Conservation (phyloP, 352 stramenopile genomes). For the Phytopythium kandeliae region DNA sequence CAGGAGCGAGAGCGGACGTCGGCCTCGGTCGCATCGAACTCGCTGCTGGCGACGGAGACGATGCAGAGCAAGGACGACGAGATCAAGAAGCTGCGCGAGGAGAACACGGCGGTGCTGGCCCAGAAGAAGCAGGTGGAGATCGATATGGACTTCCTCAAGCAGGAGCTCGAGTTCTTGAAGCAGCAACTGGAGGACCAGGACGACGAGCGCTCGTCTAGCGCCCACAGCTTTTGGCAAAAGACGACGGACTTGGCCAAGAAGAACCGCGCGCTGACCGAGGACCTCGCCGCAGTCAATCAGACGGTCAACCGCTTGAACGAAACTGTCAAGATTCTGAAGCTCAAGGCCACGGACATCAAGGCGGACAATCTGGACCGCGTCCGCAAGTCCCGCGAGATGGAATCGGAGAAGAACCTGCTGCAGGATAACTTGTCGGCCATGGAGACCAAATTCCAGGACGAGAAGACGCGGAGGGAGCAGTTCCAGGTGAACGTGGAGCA, state of each 20-base stretch:
- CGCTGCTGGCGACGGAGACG: slow-evolving; percentile 59
- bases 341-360: slow-evolving; percentile 42
- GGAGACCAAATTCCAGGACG: slow-evolving; percentile 71
- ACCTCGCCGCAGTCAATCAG: slow-evolving; percentile 58
- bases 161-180: slow-evolving; percentile 68
- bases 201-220: slow-evolving; percentile 59
- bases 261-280: slow-evolving; percentile 69
- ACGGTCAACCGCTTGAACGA: slow-evolving; percentile 64
- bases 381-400: slow-evolving; percentile 51
- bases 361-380: slow-evolving; percentile 53
- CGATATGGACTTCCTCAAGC: slow-evolving; percentile 53
- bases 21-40: slow-evolving; percentile 59
- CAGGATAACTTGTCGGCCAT: slow-evolving; percentile 59
- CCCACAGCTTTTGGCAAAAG: slow-evolving; percentile 82
- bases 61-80: slow-evolving; percentile 75
- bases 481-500: slow-evolving; percentile 87
- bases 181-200: slow-evolving; percentile 70
- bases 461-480: slow-evolving; percentile 75
- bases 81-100: slow-evolving; percentile 61
- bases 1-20: slow-evolving; percentile 61
- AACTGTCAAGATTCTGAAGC: slow-evolving; percentile 51
- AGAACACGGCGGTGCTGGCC: slow-evolving; percentile 47
- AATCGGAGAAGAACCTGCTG: slow-evolving; percentile 69
- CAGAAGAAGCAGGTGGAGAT: slow-evolving; percentile 73
- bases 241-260: slow-evolving; percentile 79